Evolutionary conservation across 1,139 yeast genomes (phyloP), one percentile per base, ranked within the genome.

Genomic region (Suhomyces atakaporum): DNA sequence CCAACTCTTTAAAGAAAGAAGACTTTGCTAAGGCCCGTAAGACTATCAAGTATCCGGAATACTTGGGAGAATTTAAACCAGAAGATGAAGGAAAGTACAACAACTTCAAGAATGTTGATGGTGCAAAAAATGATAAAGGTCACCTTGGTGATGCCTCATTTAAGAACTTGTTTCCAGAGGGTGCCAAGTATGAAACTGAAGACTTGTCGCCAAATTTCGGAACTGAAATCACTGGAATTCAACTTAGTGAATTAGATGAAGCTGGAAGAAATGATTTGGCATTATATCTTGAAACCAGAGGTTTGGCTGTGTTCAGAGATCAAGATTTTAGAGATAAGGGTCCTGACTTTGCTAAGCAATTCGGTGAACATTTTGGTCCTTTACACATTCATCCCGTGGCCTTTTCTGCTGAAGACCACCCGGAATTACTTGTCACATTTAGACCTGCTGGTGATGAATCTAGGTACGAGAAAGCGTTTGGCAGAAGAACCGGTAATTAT

Each of bases 251-350:
- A 32, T 54, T 62, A 40, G 54, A 53, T 31, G 64, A 60, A 26
- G 50, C 53, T 6, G 66, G 58, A 5, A 62, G 56, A 46, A 61
- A 62, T 42, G 67, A 62, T 38, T 54, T 62, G 42, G 67, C 66
- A 7, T 51, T 62, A 30, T 53, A 47, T 27, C 49, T 62, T 37
- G 67, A 58, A 20, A 60, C 56, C 26, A 53, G 66, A 48, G 65
- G 64, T 9, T 55, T 62, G 31, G 60, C 51, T 4, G 49, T 62
- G 20, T 62, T 62, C 40, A 53, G 63, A 35, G 51, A 60, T 37
- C 66, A 62, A 43, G 66, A 62, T 36, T 54, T 61, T 40, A 53
- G 62, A 36, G 59, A 55, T 27, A 56, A 62, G 43, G 64, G 63
- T 5, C 60, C 63, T 2, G 51, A 48, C 3, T 57, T 58, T 36